phyloP scores from a whole-genome alignment of 2,329 filamentous ascomycete species.

The Ophiocordyceps sinensis region DNA sequence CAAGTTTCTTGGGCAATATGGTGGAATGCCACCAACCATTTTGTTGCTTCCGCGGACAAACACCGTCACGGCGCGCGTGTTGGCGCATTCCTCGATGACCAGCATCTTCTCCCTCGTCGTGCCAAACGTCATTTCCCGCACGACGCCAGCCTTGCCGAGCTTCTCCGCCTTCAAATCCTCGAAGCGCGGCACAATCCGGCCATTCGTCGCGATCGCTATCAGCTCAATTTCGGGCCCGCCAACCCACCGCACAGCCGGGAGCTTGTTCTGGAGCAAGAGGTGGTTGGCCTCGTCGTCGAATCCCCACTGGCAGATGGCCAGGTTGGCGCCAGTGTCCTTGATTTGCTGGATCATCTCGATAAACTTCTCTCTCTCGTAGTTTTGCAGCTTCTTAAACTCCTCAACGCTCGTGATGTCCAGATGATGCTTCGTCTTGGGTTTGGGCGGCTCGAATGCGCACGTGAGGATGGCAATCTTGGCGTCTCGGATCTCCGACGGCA shows the following conservation, averaged over 20 bases:
- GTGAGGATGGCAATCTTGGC: slow-evolving; percentile 97
- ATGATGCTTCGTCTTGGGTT: slow-evolving; percentile 99
- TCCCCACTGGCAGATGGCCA: slow-evolving; percentile 98
- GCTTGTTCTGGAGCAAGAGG: slow-evolving; percentile 83
- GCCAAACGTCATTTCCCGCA: slow-evolving; percentile 90
- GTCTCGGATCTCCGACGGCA: slow-evolving; percentile 89
- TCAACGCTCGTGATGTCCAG: slow-evolving; percentile 94
- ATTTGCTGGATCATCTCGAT: slow-evolving; percentile 97
- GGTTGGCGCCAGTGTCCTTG: slow-evolving; percentile 91
- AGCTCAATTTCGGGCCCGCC: slow-evolving; percentile 96
- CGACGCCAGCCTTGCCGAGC: slow-evolving; percentile 76
- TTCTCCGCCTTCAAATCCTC: slow-evolving; percentile 87
- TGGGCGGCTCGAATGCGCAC: slow-evolving; percentile 95
- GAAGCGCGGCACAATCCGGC: slow-evolving; percentile 91
- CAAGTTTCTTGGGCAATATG: slow-evolving; percentile 12
- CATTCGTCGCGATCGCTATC: slow-evolving; percentile 96
- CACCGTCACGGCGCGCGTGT: slow-evolving; percentile 88
- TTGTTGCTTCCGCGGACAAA: slow-evolving; percentile 98
- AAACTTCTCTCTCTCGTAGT: slow-evolving; percentile 92
- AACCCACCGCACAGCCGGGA: slow-evolving; percentile 95
- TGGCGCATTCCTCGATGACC: slow-evolving; percentile 97
- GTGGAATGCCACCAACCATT: slow-evolving; percentile 50
- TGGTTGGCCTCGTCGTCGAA: slow-evolving; percentile 99
- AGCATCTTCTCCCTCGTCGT: slow-evolving; percentile 99
- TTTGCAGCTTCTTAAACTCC: slow-evolving; percentile 96